Evolutionary conservation across 2,329 filamentous ascomycete species (phyloP).

Genomic region (Cladosporium sphaerospermum): DNA sequence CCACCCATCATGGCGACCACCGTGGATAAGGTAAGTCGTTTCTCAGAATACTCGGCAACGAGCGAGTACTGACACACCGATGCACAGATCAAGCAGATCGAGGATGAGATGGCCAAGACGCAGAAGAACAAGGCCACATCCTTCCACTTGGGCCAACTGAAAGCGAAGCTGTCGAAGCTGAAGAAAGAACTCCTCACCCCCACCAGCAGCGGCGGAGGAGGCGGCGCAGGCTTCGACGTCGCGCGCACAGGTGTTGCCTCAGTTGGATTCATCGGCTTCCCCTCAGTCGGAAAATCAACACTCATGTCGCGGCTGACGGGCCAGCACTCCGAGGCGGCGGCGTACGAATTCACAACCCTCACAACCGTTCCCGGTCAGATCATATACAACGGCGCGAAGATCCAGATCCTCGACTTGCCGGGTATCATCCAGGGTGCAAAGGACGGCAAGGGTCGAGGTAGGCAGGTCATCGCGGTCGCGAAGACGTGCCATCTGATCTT

Average conservation of each 20-base stretch:
- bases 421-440: slow-evolving; percentile 99
- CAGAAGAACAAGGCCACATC: slow-evolving; percentile 57
- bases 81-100: slow-evolving; percentile 85
- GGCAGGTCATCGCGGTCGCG: slow-evolving; percentile 96
- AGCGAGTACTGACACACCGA: slow-evolving; percentile 29
- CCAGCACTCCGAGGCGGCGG: slow-evolving; percentile 93
- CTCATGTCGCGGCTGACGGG: slow-evolving; percentile 92
- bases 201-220: slow-evolving; percentile 69
- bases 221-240: slow-evolving; percentile 90
- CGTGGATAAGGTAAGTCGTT: slow-evolving; percentile 71
- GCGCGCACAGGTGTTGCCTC: slow-evolving; percentile 95
- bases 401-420: slow-evolving; percentile 96
- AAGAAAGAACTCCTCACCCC: slow-evolving; percentile 94
- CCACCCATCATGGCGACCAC: slow-evolving; percentile 73
- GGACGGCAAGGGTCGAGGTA: slow-evolving; percentile 93
- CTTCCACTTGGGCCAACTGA: slow-evolving; percentile 63
- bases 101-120: slow-evolving; percentile 94
- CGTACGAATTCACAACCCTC: slow-evolving; percentile 97
- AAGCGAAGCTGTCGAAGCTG: slow-evolving; percentile 96
- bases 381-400: slow-evolving; percentile 89
- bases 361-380: slow-evolving; percentile 97
- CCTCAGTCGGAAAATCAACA: slow-evolving; percentile 96
- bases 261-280: slow-evolving; percentile 96
- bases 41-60: slow-evolving; percentile 2
- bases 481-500: slow-evolving; percentile 99